Evolutionary conservation across 805 yeast genomes (phyloP).

Genomic region (Metschnikowia arizonensis): DNA sequence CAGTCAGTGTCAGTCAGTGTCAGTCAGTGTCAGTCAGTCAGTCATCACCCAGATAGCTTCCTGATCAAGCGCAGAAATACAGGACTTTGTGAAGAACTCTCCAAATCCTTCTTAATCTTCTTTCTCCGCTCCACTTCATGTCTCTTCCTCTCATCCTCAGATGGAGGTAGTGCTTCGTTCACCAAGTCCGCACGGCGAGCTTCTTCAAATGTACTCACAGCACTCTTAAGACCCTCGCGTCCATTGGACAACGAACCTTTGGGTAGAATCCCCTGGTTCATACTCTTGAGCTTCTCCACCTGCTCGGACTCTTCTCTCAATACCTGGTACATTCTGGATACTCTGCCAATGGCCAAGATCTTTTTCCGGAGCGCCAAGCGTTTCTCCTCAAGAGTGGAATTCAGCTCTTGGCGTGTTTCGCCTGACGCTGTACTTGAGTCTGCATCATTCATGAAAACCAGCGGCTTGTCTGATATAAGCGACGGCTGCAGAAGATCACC

Average conservation of each 20-base stretch:
- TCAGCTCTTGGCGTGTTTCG: not conserved
- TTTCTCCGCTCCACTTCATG: conserved; percentile 45
- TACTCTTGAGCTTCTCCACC: conserved; percentile 71
- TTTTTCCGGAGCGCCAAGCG: conserved; percentile 69
- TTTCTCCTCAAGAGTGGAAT: conserved; percentile 29
- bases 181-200: conserved; percentile 74
- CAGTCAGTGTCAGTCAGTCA: not conserved
- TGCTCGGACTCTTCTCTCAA: conserved; percentile 84
- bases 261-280: conserved; percentile 76
- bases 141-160: conserved; percentile 50
- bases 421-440: conserved; percentile 4
- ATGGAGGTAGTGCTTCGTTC: conserved; percentile 89
- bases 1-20: no score
- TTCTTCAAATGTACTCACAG: conserved; percentile 72
- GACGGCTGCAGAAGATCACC: conserved; percentile 23
- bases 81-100: conserved; percentile 29
- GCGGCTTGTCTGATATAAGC: conserved; percentile 19
- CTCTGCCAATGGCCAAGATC: conserved; percentile 93
- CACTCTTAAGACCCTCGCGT: conserved; percentile 66
- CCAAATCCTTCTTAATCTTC: conserved; percentile 36
- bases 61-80: conserved; percentile 38
- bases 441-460: conserved; percentile 7
- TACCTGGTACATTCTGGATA: conserved; percentile 86
- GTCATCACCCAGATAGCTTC: conserved; percentile 25
- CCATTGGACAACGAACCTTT: conserved; percentile 84